These are phyloP conservation scores for Russula sp. DNA, from an alignment of 768 basidiomycete species.

Conservation along the genomic window DNA sequence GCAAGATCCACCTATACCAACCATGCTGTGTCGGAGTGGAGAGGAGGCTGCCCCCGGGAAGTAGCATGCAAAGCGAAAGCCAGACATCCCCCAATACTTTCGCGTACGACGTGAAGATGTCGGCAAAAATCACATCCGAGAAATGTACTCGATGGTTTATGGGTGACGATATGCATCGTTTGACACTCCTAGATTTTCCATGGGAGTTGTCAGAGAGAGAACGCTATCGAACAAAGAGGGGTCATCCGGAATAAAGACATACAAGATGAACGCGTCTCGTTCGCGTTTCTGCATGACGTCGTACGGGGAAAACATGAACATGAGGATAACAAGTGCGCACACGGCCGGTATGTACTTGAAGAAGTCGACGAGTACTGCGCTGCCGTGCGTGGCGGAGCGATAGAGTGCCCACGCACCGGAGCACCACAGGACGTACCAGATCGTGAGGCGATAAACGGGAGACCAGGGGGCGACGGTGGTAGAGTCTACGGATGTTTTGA, in stretches of 20 bases:
- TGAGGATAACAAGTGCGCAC: conserved; percentile 49
- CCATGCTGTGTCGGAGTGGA: conserved; percentile 54
- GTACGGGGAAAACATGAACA: conserved; percentile 58
- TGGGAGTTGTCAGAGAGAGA: background rate
- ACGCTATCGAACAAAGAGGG: background rate
- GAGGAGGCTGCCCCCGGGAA: conserved; percentile 72
- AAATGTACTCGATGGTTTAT: conserved; percentile 64
- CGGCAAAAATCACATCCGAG: conserved; percentile 88
- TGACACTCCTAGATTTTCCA: conserved; percentile 46
- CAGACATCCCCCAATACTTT: conserved; percentile 94
- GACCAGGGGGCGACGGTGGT: conserved; percentile 41
- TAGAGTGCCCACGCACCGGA: conserved; percentile 64
- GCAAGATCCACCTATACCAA: conserved; percentile 67
- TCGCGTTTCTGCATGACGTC: conserved; percentile 61
- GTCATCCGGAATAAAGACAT: conserved; percentile 29
- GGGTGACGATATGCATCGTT: conserved; percentile 67
- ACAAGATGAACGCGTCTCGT: conserved; percentile 75
- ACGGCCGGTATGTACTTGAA: conserved; percentile 74
- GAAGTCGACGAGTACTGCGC: conserved; percentile 54
- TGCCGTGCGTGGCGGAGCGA: conserved; percentile 49
- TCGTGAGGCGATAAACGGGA: conserved; percentile 61
- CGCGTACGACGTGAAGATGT: conserved; percentile 93
- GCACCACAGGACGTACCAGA: conserved; percentile 53
- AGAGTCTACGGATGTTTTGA: conserved; percentile 28
- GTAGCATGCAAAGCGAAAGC: conserved; percentile 82